Percentiles rank a stretch among this genome's conserved stretches.
Conservation (phyloP, 192 early-diverging fungal genomes). For the Backusella australiensis region DNA sequence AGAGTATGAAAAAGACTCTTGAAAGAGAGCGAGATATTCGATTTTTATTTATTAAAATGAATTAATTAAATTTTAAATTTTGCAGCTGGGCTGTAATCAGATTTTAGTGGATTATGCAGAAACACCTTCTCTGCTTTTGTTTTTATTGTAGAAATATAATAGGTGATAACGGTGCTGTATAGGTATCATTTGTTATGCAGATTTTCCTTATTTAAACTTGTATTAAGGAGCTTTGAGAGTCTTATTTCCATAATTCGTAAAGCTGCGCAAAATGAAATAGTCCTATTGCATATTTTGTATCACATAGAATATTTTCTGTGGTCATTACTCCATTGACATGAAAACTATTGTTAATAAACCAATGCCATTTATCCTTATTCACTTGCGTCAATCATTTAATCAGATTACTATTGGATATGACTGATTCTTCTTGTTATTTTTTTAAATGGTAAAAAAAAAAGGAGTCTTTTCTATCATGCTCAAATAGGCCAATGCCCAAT, state of each 20-base stretch:
- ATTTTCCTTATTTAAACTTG: background rate
- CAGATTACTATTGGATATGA: background rate
- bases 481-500: background rate
- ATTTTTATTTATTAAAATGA: background rate
- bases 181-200: background rate
- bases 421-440: background rate
- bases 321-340: background rate
- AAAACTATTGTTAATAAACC: background rate
- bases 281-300: background rate
- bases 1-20: background rate
- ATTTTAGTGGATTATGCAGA: background rate
- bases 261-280: background rate
- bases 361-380: background rate
- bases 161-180: background rate
- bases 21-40: background rate
- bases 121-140: background rate
- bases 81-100: background rate
- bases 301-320: background rate
- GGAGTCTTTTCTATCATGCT: background rate
- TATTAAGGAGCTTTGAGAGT: background rate
- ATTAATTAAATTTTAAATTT: background rate
- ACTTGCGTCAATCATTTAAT: background rate
- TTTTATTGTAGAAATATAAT: background rate
- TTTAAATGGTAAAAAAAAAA: background rate
- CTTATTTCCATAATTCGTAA: background rate